These are phyloP conservation scores for Aspergillus hortae DNA, from an alignment of 2,329 filamentous ascomycete genomes.

Conservation along the genomic window DNA sequence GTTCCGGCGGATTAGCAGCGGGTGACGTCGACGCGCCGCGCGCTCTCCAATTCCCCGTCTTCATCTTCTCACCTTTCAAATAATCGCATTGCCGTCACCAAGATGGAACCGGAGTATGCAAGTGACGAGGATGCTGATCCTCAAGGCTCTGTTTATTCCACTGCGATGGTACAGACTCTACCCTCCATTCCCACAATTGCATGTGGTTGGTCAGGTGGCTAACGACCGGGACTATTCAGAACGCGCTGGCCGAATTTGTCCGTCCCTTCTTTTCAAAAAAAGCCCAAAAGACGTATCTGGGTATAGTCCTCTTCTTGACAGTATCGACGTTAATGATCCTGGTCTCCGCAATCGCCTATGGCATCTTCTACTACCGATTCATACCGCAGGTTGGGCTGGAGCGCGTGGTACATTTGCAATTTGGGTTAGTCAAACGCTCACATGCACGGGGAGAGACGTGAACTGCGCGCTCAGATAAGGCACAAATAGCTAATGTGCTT, in stretches of 20 bases:
- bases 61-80: not conserved
- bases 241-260: conserved; percentile 52
- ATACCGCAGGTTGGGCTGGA: conserved; percentile 63
- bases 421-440: conserved; percentile 46
- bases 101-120: conserved; percentile 14
- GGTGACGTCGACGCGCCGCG: conserved; percentile 16
- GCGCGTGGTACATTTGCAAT: conserved; percentile 64
- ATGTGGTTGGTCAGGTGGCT: not conserved
- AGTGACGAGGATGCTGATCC: conserved; percentile 5
- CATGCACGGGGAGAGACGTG: too few species aligned
- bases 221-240: conserved; percentile 36
- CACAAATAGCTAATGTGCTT: not conserved
- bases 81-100: not conserved
- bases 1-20: too few species aligned
- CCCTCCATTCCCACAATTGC: not conserved
- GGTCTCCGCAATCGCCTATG: conserved; percentile 59
- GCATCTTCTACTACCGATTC: conserved; percentile 65
- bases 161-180: conserved; percentile 13
- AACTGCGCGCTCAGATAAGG: not conserved
- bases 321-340: conserved; percentile 55
- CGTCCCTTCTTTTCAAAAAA: conserved; percentile 57
- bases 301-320: conserved; percentile 52
- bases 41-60: not conserved
- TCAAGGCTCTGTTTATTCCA: conserved; percentile 6
- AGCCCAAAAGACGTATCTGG: conserved; percentile 63